Evolutionary conservation across 139 green algal genomes (phyloP), one percentile per base, ranked within the genome.

Genomic region (Ettlia oleoabundans): DNA sequence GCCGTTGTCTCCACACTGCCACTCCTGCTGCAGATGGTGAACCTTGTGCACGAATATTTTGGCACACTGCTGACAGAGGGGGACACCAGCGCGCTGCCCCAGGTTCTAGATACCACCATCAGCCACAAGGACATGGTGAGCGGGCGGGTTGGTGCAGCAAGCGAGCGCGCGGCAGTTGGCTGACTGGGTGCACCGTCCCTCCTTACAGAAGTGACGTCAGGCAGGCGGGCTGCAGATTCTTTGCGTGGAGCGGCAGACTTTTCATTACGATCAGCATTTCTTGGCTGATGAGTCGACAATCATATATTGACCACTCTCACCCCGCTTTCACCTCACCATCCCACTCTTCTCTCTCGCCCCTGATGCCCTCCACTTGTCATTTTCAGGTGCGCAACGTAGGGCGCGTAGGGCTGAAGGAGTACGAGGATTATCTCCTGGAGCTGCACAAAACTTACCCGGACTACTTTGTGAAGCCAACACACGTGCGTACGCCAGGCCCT

Each of bases 91-190:
- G 40, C 71, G 5, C 15, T 71, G 28, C 1, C 6, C 28, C 3
- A 71, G n/a, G 30, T 81, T 2, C 40, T 81, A n/a, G 58, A 71
- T 7, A 24, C 53, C 24, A 53, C 37, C 32, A 42, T 78, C 13
- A 78, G 70, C 1, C 72, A 79, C 52, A 79, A 79, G 33, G 72
- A 79, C 51, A 79, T 79, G 72, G 72, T 76, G 68, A 42, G 58
- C 58, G 42, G 32, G 33, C 32, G 33, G 6, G 33, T 4, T 28
- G 10, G 33, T 28, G 13, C 64, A 15, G n/a, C 30, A 37, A 32
- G 61, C 61, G 61, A n/a, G 61, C 4, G 64, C 21, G n/a, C n/a
- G n/a, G n/a, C n/a, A n/a, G n/a, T n/a, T n/a, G n/a, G n/a, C n/a
- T n/a, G n/a, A n/a, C n/a, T n/a, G n/a, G n/a, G n/a, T n/a, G n/a